A percentile compares a stretch with the other conserved stretches of the same genome.
Conservation (phyloP, 352 stramenopile species). For the Proteromonas lacertae region DNA sequence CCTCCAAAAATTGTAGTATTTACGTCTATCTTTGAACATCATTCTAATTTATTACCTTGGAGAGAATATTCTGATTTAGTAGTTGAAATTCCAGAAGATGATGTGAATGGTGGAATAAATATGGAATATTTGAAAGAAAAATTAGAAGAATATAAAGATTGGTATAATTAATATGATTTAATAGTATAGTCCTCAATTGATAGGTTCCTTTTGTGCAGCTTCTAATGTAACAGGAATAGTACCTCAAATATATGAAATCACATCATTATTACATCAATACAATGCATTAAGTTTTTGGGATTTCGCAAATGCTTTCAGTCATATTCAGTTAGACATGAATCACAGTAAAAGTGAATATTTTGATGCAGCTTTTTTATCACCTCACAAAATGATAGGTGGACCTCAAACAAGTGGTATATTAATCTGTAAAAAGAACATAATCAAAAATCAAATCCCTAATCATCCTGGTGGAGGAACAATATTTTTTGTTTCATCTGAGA, state of each 20-base stretch:
- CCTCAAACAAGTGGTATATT: conserved; percentile 55
- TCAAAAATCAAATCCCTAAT: conserved; percentile 19
- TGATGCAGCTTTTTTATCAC: conserved; percentile 69
- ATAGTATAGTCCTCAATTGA: background rate
- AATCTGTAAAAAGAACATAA: conserved; percentile 49
- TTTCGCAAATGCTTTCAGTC: conserved; percentile 62
- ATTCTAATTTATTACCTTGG: conserved; percentile 86
- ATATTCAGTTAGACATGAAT: conserved; percentile 24
- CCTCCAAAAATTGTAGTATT: too few relatives aligned
- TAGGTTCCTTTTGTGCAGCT: conserved; percentile 53
- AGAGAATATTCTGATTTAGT: conserved; percentile 36
- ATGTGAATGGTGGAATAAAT: conserved; percentile 18
- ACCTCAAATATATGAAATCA: conserved; percentile 30
- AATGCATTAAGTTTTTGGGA: conserved; percentile 65
- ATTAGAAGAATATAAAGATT: conserved; percentile 13
- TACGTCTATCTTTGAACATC: conserved; percentile 43
- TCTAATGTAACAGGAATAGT: conserved; percentile 75
- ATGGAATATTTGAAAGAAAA: conserved; percentile 16
- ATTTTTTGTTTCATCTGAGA: conserved; percentile 40
- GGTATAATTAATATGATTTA: too few relatives aligned
- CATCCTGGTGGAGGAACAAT: conserved; percentile 20
- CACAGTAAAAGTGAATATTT: background rate
- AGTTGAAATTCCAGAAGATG: conserved; percentile 26
- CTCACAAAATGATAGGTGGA: conserved; percentile 79
- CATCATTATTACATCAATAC: conserved; percentile 44